A percentile compares a stretch with the other conserved stretches of the same genome.
phyloP scores from a whole-genome alignment of 306 rosid genomes.

The Prunus armeniaca region DNA sequence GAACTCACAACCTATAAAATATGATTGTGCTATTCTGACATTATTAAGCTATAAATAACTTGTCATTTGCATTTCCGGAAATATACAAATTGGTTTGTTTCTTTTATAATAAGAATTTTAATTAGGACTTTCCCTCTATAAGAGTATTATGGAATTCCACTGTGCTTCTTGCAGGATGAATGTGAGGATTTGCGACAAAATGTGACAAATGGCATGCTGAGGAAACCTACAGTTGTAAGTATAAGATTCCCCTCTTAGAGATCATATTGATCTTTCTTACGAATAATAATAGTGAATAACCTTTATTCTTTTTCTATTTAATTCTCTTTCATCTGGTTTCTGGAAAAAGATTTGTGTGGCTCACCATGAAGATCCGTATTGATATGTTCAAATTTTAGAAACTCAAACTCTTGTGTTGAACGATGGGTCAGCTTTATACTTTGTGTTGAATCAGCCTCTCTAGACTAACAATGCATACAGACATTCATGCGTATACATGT shows the following conservation, averaged over 20 bases:
- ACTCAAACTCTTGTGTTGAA: not conserved
- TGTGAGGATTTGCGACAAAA: constrained; percentile 55
- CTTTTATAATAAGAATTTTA: constrained; percentile 5
- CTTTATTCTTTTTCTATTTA: not conserved
- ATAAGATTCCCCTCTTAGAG: not conserved
- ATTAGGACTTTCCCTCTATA: not conserved
- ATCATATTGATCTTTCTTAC: not conserved
- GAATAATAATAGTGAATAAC: not conserved
- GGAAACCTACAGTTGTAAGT: constrained; percentile 63
- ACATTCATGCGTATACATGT: no score
- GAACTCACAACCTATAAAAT: not conserved
- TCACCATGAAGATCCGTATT: not conserved
- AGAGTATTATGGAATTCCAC: constrained; percentile 3
- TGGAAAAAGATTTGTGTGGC: not conserved
- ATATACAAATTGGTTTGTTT: not conserved
- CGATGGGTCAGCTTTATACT: not conserved
- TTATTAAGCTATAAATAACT: not conserved
- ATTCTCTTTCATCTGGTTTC: not conserved
- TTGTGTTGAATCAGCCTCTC: no score
- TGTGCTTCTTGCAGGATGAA: constrained; percentile 56
- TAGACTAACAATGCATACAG: no score
- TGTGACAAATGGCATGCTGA: constrained; percentile 36
- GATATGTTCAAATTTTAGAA: not conserved
- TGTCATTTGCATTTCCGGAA: not conserved
- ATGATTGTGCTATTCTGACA: not conserved